Percentiles rank a stretch among this genome's conserved stretches.
These are phyloP conservation scores for Paramecium primaurelia DNA, from an alignment of 73 alveolate genomes.

Conservation along the genomic window DNA sequence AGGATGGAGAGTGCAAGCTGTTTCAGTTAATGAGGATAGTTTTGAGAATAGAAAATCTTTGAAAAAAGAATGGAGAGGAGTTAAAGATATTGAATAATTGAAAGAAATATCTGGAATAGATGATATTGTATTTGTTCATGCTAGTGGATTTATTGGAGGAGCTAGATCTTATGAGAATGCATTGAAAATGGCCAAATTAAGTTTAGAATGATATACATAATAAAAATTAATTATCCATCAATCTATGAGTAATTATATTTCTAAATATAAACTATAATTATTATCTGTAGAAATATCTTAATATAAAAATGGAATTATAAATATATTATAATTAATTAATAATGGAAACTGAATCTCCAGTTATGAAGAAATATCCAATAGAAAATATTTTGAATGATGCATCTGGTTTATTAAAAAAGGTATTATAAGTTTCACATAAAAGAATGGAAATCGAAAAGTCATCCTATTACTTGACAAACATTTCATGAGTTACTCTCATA, in stretches of 20 bases:
- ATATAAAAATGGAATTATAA: background rate
- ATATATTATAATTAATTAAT: background rate
- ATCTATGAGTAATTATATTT: background rate
- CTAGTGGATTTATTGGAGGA: constrained; percentile 89
- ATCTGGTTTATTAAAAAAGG: constrained; percentile 5
- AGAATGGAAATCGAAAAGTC: background rate
- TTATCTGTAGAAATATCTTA: background rate
- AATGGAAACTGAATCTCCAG: background rate
- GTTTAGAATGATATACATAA: background rate
- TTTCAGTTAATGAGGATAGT: constrained; percentile 57
- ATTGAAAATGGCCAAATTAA: constrained; percentile 70
- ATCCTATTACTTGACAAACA: background rate
- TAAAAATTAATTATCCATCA: background rate
- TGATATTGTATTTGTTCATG: constrained; percentile 84
- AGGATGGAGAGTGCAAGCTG: constrained; percentile 77
- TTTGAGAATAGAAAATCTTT: constrained; percentile 83
- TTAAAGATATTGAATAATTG: constrained; percentile 75
- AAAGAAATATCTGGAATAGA: constrained; percentile 67
- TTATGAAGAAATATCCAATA: background rate
- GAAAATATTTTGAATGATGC: constrained; percentile 1
- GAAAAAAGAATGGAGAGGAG: constrained; percentile 84
- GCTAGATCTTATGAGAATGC: constrained; percentile 74
- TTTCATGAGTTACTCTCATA: background rate
- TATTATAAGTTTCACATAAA: background rate
- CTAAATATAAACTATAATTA: background rate